phyloP scores from a whole-genome alignment of 176 grass and related monocot genomes.

The Musa beccarii region DNA sequence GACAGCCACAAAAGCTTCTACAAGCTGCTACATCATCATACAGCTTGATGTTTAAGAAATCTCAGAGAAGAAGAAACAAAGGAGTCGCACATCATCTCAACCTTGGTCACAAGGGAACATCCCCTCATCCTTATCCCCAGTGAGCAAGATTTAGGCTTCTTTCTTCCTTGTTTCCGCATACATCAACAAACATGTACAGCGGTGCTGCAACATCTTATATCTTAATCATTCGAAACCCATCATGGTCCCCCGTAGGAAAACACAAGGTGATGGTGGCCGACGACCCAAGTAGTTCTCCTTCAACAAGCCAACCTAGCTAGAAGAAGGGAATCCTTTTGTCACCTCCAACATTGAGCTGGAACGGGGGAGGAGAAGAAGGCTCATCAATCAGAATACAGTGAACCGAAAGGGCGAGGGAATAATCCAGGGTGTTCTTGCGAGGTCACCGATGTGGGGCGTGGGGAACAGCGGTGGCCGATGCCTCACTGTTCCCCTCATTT shows the following conservation, averaged over 20 bases:
- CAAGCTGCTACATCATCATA: too few species aligned
- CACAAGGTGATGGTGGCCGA: not conserved
- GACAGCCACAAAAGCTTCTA: too few species aligned
- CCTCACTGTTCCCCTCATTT: not conserved
- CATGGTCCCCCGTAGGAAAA: not conserved
- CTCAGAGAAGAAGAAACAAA: too few species aligned
- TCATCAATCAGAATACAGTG: not conserved
- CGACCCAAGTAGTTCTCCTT: not conserved
- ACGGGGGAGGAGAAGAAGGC: not conserved
- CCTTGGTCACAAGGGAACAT: not conserved
- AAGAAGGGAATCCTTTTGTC: not conserved
- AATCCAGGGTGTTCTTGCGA: slow-evolving; percentile 3
- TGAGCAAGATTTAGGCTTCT: not conserved
- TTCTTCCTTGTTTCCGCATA: not conserved
- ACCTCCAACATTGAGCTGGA: not conserved
- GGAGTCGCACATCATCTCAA: too few species aligned
- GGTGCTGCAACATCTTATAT: not conserved
- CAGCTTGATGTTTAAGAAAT: too few species aligned
- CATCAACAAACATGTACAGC: not conserved
- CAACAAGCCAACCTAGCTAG: not conserved
- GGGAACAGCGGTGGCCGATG: not conserved
- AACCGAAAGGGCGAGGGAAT: not conserved
- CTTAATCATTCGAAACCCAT: not conserved
- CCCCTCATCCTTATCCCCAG: not conserved
- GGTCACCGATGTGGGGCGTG: not conserved